Conservation (phyloP, 164 flowering plant genomes). For the Vitis riparia region DNA sequence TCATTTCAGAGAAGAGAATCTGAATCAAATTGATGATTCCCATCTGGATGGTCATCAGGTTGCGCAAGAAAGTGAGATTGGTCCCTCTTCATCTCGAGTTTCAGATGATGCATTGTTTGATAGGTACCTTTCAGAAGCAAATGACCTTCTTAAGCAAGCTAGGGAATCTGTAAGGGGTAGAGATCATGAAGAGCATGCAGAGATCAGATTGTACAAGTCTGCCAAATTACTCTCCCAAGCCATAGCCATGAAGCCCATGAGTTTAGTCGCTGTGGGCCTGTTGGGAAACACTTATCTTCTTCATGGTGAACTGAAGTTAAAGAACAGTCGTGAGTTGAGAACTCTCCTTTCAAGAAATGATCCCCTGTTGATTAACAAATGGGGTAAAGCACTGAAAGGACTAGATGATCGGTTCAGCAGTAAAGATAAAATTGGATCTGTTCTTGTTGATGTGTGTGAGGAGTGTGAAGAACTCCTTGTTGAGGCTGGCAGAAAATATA, state of each 20-base stretch:
- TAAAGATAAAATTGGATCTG: slow-evolving; percentile 51
- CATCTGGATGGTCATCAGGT: slow-evolving; percentile 11
- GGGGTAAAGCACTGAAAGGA: slow-evolving; percentile 20
- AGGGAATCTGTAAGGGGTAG: slow-evolving; percentile 43
- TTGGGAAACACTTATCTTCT: slow-evolving; percentile 89
- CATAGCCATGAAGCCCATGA: slow-evolving; percentile 71
- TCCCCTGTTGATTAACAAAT: slow-evolving; percentile 21
- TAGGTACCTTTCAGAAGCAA: slow-evolving; percentile 59
- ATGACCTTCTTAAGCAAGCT: slow-evolving; percentile 64
- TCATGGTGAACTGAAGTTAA: slow-evolving; percentile 84
- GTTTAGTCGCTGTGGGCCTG: slow-evolving; percentile 87
- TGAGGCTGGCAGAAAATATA: slow-evolving; percentile 85
- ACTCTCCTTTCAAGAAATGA: slow-evolving; percentile 42
- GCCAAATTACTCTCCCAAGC: slow-evolving; percentile 69
- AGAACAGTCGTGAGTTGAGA: slow-evolving; percentile 73
- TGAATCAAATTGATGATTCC: slow-evolving; percentile 18
- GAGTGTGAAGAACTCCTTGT: slow-evolving; percentile 93
- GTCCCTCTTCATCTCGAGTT: slow-evolving; percentile 38
- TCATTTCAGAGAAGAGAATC: slow-evolving; percentile 20
- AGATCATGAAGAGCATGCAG: slow-evolving; percentile 51
- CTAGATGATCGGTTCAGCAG: slow-evolving; percentile 27
- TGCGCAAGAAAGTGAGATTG: slow-evolving; percentile 23
- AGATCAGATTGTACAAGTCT: slow-evolving; percentile 49
- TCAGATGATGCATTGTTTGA: slow-evolving; percentile 62
- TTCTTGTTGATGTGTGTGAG: slow-evolving; percentile 75